phyloP scores from a whole-genome alignment of 768 basidiomycete genomes.

The Russula compacta region DNA sequence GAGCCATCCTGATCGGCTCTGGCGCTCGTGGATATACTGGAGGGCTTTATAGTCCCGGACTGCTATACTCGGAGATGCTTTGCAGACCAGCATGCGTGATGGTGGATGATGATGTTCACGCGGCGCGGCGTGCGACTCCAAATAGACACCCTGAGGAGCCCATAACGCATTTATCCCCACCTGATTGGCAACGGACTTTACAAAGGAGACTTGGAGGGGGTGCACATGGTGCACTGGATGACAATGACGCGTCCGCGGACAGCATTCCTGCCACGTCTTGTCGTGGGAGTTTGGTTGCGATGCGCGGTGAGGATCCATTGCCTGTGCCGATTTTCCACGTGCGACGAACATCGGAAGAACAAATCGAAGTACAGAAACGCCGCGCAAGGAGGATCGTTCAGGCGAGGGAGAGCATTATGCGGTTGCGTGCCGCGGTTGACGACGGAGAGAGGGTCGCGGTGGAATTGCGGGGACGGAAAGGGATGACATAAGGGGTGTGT shows the following conservation, averaged over 20 bases:
- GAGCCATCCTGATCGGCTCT: neutral
- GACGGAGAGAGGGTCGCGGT: neutral
- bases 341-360: neutral
- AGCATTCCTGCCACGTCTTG: neutral
- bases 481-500: neutral
- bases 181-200: constrained; percentile 7
- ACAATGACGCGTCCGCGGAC: neutral
- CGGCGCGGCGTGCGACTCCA: neutral
- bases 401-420: constrained; percentile 4
- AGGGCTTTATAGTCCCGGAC: constrained; percentile 1
- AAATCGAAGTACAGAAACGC: neutral
- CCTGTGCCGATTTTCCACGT: neutral
- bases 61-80: constrained; percentile 15
- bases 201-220: neutral
- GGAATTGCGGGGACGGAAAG: neutral
- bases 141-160: neutral
- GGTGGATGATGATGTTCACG: neutral
- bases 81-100: neutral
- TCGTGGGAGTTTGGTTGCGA: constrained; percentile 1
- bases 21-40: constrained; percentile 6
- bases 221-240: neutral
- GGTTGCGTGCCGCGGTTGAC: constrained; percentile 1
- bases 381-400: constrained; percentile 3
- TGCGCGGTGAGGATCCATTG: neutral
- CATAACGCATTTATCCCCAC: constrained; percentile 3